Conservation (phyloP, 129 eudicot genomes). For the Helichrysum umbraculigerum region DNA sequence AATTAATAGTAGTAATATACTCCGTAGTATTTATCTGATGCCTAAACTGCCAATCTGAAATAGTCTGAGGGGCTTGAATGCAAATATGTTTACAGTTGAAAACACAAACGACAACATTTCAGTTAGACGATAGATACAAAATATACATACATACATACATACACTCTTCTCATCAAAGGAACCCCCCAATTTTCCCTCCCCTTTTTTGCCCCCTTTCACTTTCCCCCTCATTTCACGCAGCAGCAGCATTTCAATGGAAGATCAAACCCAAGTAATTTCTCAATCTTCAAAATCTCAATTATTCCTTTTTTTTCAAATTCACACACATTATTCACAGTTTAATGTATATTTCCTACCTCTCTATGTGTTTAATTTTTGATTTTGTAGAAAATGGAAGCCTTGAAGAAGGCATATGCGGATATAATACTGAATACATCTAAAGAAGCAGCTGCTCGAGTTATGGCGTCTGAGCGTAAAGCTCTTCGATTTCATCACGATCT, state of each 20-base stretch:
- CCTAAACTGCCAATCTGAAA: not conserved
- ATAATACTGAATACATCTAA: conserved; percentile 71
- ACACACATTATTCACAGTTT: conserved; percentile 17
- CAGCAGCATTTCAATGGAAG: conserved; percentile 32
- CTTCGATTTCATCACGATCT: conserved; percentile 46
- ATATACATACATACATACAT: too few species aligned
- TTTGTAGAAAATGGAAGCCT: conserved; percentile 46
- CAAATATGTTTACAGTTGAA: conserved; percentile 14
- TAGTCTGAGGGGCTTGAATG: conserved; percentile 20
- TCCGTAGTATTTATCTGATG: not conserved
- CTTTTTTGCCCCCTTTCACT: conserved; percentile 32
- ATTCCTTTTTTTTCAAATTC: conserved; percentile 8
- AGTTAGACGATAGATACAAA: conserved; percentile 15
- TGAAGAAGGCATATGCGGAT: conserved; percentile 84
- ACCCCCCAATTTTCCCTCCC: conserved; percentile 43
- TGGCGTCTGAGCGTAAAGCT: conserved; percentile 64
- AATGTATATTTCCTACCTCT: not conserved
- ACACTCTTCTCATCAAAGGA: too few species aligned
- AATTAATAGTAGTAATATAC: too few species aligned
- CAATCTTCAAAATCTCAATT: not conserved
- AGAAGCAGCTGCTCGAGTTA: conserved; percentile 74
- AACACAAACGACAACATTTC: conserved; percentile 39
- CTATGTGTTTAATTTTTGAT: conserved; percentile 12
- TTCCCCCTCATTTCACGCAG: conserved; percentile 15
- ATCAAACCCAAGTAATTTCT: conserved; percentile 35